A percentile compares a stretch with the other conserved stretches of the same genome.
Conservation (phyloP, 148 eudicot genomes). For the Heliosperma pusillum region DNA sequence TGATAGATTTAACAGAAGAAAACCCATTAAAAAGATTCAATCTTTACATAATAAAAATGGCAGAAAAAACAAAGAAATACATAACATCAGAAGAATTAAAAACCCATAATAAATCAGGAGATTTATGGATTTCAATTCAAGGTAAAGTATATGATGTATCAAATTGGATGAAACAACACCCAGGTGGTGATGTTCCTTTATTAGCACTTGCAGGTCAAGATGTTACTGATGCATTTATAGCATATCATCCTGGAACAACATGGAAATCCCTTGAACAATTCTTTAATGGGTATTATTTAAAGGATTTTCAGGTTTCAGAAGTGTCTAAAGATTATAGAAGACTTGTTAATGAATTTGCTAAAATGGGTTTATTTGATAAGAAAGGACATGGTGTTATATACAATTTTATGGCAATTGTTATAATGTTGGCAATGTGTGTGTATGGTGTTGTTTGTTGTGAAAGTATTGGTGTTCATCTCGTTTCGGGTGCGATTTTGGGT, state of each 20-base stretch:
- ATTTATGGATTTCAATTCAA: conserved; percentile 86
- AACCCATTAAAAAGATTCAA: neutral
- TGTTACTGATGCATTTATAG: conserved; percentile 87
- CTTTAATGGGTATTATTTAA: conserved; percentile 61
- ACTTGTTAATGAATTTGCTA: conserved; percentile 50
- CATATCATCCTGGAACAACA: conserved; percentile 79
- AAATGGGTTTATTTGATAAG: conserved; percentile 65
- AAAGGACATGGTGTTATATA: conserved; percentile 62
- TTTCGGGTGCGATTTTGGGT: conserved; percentile 50
- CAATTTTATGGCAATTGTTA: conserved; percentile 29
- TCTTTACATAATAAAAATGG: conserved; percentile 13
- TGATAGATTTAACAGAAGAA: neutral
- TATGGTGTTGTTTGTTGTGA: conserved; percentile 50
- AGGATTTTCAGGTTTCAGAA: conserved; percentile 55
- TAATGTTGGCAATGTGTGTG: conserved; percentile 36
- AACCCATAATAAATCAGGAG: conserved; percentile 62
- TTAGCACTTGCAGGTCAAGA: conserved; percentile 70
- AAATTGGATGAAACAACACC: conserved; percentile 69
- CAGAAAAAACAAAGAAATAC: conserved; percentile 51
- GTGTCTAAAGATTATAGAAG: conserved; percentile 72
- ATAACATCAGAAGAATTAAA: conserved; percentile 59
- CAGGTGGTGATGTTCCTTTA: conserved; percentile 67
- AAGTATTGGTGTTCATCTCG: conserved; percentile 40
- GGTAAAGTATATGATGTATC: conserved; percentile 84
- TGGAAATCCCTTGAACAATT: conserved; percentile 65